These are phyloP conservation scores for Phytophthora pistaciae DNA, from an alignment of 352 stramenopile species.

Conservation along the genomic window DNA sequence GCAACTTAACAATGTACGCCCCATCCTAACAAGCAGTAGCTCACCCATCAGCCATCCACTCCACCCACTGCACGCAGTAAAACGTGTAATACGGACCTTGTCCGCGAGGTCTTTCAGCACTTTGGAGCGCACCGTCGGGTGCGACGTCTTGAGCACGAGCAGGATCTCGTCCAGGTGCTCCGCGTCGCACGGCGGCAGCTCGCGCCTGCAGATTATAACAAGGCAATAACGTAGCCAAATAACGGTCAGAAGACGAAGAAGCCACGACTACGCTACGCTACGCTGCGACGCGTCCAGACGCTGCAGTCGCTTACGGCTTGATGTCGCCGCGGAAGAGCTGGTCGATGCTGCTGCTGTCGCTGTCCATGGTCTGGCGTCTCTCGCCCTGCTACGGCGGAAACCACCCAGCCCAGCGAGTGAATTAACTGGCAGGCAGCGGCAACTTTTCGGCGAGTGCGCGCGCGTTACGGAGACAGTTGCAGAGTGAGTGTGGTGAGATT, in stretches of 20 bases:
- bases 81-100: conserved; percentile 37
- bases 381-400: neutral
- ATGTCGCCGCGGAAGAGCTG: conserved; percentile 69
- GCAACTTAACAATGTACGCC: conserved; percentile 76
- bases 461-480: conserved; percentile 24
- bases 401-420: neutral
- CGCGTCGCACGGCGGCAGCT: conserved; percentile 71
- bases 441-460: conserved; percentile 34
- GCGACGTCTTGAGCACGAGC: conserved; percentile 64
- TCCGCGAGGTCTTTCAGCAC: conserved; percentile 56
- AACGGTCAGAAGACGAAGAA: conserved; percentile 17
- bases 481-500: conserved; percentile 16
- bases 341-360: conserved; percentile 41
- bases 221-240: conserved; percentile 1
- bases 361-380: conserved; percentile 38
- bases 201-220: conserved; percentile 35
- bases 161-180: conserved; percentile 76
- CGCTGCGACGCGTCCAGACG: neutral
- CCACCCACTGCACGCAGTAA: too few relatives aligned
- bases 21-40: conserved; percentile 47
- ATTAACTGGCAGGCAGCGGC: conserved; percentile 6
- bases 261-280: neutral
- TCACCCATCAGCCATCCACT: neutral
- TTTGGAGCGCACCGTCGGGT: conserved; percentile 61
- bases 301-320: conserved; percentile 26